These are phyloP conservation scores for Yarrowia sp. DNA, from an alignment of 805 yeast genomes.

Conservation along the genomic window DNA sequence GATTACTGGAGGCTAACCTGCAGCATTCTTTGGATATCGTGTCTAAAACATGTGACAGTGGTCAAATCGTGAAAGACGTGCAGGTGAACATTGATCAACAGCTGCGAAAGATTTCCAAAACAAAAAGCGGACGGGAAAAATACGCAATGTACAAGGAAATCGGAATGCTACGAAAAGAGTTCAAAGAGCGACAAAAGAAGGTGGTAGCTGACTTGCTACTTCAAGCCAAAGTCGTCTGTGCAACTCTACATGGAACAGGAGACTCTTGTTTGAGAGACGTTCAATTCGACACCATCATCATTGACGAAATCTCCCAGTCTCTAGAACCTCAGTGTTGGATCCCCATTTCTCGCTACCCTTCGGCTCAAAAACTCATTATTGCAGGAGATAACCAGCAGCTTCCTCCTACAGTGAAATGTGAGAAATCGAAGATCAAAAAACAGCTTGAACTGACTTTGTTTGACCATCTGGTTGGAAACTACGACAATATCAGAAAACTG, in stretches of 20 bases:
- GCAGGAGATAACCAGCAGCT: slow-evolving; percentile 95
- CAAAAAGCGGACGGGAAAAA: slow-evolving; percentile 69
- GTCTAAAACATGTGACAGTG: slow-evolving; percentile 63
- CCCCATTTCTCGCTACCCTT: slow-evolving; percentile 73
- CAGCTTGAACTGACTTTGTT: slow-evolving; percentile 72
- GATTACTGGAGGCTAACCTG: slow-evolving; percentile 66
- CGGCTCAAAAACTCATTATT: slow-evolving; percentile 65
- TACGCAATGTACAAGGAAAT: slow-evolving; percentile 72
- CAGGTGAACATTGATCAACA: slow-evolving; percentile 68
- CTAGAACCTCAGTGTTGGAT: slow-evolving; percentile 97
- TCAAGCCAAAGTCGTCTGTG: slow-evolving; percentile 71
- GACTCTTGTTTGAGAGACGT: slow-evolving; percentile 68
- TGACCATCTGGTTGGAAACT: slow-evolving; percentile 70
- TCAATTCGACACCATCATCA: slow-evolving; percentile 80
- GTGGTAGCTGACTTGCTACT: slow-evolving; percentile 64
- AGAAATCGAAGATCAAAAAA: slow-evolving; percentile 54
- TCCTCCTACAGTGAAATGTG: slow-evolving; percentile 82
- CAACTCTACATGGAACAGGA: slow-evolving; percentile 90
- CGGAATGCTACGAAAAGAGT: slow-evolving; percentile 72
- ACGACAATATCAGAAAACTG: slow-evolving; percentile 57
- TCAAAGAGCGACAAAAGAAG: slow-evolving; percentile 68
- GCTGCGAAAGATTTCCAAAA: slow-evolving; percentile 62
- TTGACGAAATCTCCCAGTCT: slow-evolving; percentile 95
- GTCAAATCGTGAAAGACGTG: slow-evolving; percentile 70
- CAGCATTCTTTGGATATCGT: slow-evolving; percentile 79